These are phyloP conservation scores for Phyllosticta citrichinensis DNA, from an alignment of 2,329 filamentous ascomycete genomes.

Conservation along the genomic window DNA sequence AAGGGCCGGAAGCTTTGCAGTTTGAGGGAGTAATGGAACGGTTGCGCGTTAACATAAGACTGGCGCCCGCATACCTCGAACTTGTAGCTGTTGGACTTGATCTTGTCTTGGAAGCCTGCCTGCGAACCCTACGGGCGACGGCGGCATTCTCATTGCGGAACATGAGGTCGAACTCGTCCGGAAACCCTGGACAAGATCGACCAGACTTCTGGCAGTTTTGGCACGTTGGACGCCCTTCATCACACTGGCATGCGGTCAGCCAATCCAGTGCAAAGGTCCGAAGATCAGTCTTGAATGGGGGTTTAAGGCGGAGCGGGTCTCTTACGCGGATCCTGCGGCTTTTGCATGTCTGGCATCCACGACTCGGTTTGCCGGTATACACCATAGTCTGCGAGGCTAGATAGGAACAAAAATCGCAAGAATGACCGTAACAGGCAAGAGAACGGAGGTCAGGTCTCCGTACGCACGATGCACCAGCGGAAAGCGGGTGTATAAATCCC, in stretches of 20 bases:
- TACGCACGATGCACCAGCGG: neutral
- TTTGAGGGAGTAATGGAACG: neutral
- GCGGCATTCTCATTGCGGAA: conserved; percentile 64
- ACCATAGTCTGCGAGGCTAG: conserved; percentile 19
- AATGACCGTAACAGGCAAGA: conserved; percentile 2
- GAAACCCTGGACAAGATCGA: conserved; percentile 56
- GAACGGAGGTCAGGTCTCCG: neutral
- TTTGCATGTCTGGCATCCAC: conserved; percentile 64
- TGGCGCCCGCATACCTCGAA: neutral
- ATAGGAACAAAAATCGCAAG: neutral
- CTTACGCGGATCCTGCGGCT: conserved; percentile 62
- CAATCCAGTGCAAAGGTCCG: neutral
- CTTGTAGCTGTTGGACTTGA: neutral
- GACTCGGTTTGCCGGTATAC: conserved; percentile 32
- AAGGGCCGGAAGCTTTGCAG: no score
- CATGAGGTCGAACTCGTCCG: conserved; percentile 61
- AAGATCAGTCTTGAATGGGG: neutral
- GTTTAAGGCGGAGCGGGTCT: conserved; percentile 15
- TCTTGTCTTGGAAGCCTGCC: conserved; percentile 3
- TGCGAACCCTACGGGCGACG: conserved; percentile 50
- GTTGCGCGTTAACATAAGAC: neutral
- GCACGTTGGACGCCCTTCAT: conserved; percentile 57
- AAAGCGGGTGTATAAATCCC: neutral
- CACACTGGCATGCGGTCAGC: conserved; percentile 41
- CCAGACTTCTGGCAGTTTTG: conserved; percentile 55